Conservation (phyloP, 768 basidiomycete genomes). For the Mycena chlorophos region DNA sequence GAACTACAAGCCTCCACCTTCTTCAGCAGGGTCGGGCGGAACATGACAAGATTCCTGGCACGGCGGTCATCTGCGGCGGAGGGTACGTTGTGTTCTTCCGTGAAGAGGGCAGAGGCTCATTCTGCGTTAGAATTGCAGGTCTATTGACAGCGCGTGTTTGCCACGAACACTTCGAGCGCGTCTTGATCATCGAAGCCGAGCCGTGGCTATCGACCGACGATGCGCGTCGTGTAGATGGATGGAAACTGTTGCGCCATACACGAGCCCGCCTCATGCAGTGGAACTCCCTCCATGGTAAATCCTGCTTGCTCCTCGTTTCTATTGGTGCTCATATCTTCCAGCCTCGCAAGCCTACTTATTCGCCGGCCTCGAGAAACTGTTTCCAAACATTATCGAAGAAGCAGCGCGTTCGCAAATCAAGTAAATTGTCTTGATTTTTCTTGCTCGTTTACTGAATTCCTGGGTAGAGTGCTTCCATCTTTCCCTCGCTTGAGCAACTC, state of each 20-base stretch:
- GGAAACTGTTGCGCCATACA: slow-evolving; percentile 13
- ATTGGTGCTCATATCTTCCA: slow-evolving; percentile 4
- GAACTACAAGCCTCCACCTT: neutral
- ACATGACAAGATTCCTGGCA: slow-evolving; percentile 8
- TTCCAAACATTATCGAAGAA: slow-evolving; percentile 24
- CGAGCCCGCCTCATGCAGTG: slow-evolving; percentile 31
- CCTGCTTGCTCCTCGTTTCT: neutral
- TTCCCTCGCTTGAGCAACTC: slow-evolving; percentile 19
- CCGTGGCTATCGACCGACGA: slow-evolving; percentile 26
- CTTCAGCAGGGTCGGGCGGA: neutral
- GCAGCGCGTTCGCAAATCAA: slow-evolving; percentile 16
- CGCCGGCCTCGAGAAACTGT: slow-evolving; percentile 18
- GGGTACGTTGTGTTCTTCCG: slow-evolving; percentile 11
- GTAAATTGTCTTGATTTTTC: slow-evolving; percentile 2
- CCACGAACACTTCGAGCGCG: slow-evolving; percentile 33
- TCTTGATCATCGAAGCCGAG: slow-evolving; percentile 35
- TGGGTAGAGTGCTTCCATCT: slow-evolving; percentile 17
- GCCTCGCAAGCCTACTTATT: slow-evolving; percentile 19
- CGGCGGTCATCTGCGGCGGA: slow-evolving; percentile 17
- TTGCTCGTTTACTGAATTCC: neutral
- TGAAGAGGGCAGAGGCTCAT: too few relatives aligned
- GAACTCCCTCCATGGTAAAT: slow-evolving; percentile 24
- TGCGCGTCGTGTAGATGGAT: slow-evolving; percentile 20
- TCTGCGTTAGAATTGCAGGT: slow-evolving; percentile 35
- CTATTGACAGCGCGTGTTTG: slow-evolving; percentile 33